These are phyloP conservation scores for Puccinellia tenuiflora DNA, from an alignment of 176 grass and related monocot species.

Conservation along the genomic window DNA sequence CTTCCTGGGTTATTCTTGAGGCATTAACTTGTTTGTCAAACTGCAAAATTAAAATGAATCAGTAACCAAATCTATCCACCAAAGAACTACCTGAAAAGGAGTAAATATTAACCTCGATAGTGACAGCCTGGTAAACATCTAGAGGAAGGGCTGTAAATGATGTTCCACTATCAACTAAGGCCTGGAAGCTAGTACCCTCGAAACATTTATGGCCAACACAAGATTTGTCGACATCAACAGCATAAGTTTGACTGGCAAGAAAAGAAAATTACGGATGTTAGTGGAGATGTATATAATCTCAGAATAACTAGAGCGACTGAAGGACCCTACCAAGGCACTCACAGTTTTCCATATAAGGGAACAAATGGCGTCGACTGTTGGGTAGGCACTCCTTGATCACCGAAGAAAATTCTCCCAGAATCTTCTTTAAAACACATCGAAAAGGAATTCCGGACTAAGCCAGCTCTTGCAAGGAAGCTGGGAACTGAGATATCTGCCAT, in stretches of 20 bases:
- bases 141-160: slow-evolving; percentile 79
- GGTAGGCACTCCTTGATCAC: slow-evolving; percentile 67
- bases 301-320: background rate
- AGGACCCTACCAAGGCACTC: slow-evolving; percentile 33
- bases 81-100: background rate
- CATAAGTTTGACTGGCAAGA: slow-evolving; percentile 67
- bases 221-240: slow-evolving; percentile 63
- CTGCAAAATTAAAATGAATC: slow-evolving; percentile 46
- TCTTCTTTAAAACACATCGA: slow-evolving; percentile 90
- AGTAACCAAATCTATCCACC: slow-evolving; percentile 15
- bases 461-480: slow-evolving; percentile 85
- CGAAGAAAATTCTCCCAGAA: slow-evolving; percentile 92
- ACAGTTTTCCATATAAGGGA: slow-evolving; percentile 80
- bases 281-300: slow-evolving; percentile 1
- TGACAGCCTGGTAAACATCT: slow-evolving; percentile 61
- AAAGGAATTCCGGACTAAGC: slow-evolving; percentile 78
- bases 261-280: slow-evolving; percentile 22
- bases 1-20: slow-evolving; percentile 44
- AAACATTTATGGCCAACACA: slow-evolving; percentile 77
- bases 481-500: slow-evolving; percentile 88
- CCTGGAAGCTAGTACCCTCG: slow-evolving; percentile 52
- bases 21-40: slow-evolving; percentile 83
- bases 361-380: slow-evolving; percentile 91
- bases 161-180: slow-evolving; percentile 85
- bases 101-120: slow-evolving; percentile 54